Evolutionary conservation across 495 filamentous ascomycete genomes (phyloP), one percentile per base, ranked within the genome.

Genomic region (Emericellopsis terricola): DNA sequence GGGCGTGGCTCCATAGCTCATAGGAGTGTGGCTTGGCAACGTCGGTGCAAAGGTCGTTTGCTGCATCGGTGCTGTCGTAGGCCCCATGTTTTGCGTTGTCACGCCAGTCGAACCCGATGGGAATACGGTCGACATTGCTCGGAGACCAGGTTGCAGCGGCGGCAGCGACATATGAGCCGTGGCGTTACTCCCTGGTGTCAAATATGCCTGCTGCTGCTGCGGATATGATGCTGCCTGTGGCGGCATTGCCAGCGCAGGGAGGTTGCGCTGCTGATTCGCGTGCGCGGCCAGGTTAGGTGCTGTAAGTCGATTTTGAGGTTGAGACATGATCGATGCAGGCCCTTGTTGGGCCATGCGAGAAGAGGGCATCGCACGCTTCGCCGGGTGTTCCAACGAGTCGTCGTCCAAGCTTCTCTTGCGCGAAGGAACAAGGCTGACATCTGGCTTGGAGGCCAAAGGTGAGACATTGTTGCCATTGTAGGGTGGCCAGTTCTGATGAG

Each of bases 371-470:
- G 61, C 33, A 38, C 78, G 63, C 59, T 92, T 92, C 8, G 73
- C 54, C 8, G 78, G 69, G 14, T 73, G 76, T 36, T 87, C 76
- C 8, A 62, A 52, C 18, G 51, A 53, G 8, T 68, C 60, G 9
- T 73, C 69, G 23, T 92, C 85, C 23, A 68, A 64, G 38, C 69
- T 78, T 36, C 85, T 65, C 56, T 94, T 94, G 38, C 75, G 62
- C 23, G 57, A 40, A 34, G 47, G 29, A 15, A 41, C 42, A n/a
- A 60, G 54, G 19, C 59, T 58, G 16, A 59, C 46, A 19, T 60
- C 60, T 4, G 68, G 63, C 38, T 68, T 57, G 20, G 51, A 32
- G 11, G 59, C 53, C n/a, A 71, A 53, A 2, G 75, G 69, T 8
- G 76, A 76, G 18, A 38, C 36, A 19, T n/a, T 8, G 15, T 26